Percentiles rank a stretch among this genome's conserved stretches.
Evolutionary conservation across 306 rosid genomes (phyloP).

Genomic region (Vigna unguiculata): DNA sequence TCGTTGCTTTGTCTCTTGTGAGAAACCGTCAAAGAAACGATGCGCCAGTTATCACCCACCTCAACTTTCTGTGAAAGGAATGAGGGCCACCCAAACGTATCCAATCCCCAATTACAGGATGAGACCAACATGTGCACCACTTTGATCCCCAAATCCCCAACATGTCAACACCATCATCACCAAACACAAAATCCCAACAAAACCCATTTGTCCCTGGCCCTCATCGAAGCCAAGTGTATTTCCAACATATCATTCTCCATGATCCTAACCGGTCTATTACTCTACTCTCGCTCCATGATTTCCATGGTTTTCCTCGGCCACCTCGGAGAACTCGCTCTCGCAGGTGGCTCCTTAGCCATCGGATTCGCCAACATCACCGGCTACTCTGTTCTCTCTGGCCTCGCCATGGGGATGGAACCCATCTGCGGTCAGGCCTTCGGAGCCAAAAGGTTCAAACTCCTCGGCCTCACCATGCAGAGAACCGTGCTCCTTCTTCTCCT

Average conservation of each 20-base stretch:
- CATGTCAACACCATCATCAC: background rate
- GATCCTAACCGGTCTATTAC: constrained; percentile 35
- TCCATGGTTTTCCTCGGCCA: constrained; percentile 55
- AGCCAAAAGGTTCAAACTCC: constrained; percentile 44
- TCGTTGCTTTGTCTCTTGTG: background rate
- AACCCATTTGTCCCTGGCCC: background rate
- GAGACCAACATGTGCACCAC: constrained; percentile 26
- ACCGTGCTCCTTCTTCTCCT: constrained; percentile 42
- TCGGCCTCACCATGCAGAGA: constrained; percentile 47
- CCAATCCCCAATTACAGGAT: background rate
- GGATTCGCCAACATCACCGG: constrained; percentile 53
- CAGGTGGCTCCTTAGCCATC: constrained; percentile 53
- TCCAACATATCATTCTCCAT: constrained; percentile 42
- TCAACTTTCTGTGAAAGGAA: constrained; percentile 8
- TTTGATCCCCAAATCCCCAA: constrained; percentile 32
- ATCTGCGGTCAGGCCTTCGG: constrained; percentile 54
- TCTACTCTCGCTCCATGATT: constrained; percentile 53
- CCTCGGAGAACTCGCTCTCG: constrained; percentile 47
- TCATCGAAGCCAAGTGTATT: constrained; percentile 45
- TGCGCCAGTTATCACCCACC: constrained; percentile 36
- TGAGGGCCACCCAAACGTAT: constrained; percentile 9
- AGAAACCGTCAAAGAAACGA: background rate
- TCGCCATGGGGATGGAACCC: constrained; percentile 60
- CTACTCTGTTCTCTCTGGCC: constrained; percentile 56
- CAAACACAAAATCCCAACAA: background rate